Percentiles rank a stretch among this genome's conserved stretches.
phyloP scores from a whole-genome alignment of 169 alveolate species.

The Miamiensis avidus region DNA sequence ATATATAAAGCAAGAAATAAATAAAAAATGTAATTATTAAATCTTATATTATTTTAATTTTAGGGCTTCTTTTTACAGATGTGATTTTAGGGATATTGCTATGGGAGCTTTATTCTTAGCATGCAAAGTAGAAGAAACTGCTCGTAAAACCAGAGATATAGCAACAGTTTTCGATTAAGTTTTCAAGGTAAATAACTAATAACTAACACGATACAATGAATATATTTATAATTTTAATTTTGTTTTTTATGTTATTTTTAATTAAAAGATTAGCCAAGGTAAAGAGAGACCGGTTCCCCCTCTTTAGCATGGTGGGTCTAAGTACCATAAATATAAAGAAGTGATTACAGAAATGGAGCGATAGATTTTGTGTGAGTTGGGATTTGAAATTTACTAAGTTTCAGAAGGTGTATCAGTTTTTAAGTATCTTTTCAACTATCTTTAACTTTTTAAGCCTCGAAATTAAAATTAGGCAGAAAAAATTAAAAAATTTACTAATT shows the following conservation, averaged over 20 bases:
- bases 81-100: constrained; percentile 22
- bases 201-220: too few relatives aligned
- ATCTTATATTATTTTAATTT: not conserved
- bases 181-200: constrained; percentile 9
- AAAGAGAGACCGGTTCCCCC: not conserved
- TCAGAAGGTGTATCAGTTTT: constrained; percentile 4
- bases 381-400: constrained; percentile 23
- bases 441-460: constrained; percentile 17
- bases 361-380: constrained; percentile 15
- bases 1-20: too few relatives aligned
- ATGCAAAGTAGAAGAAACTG: constrained; percentile 20
- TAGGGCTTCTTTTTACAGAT: constrained; percentile 17
- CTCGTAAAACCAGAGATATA: constrained; percentile 12
- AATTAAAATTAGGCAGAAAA: not conserved
- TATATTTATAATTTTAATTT: too few relatives aligned
- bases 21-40: too few relatives aligned
- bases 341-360: constrained; percentile 20
- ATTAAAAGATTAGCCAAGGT: not conserved
- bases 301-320: not conserved
- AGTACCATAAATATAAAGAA: not conserved
- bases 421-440: constrained; percentile 18
- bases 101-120: constrained; percentile 23
- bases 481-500: constrained; percentile 7
- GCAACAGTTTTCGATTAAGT: constrained; percentile 15
- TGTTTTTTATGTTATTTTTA: too few relatives aligned